Evolutionary conservation across 2,329 filamentous ascomycete genomes (phyloP).

Genomic region (Lecanoromycetidae sp.): DNA sequence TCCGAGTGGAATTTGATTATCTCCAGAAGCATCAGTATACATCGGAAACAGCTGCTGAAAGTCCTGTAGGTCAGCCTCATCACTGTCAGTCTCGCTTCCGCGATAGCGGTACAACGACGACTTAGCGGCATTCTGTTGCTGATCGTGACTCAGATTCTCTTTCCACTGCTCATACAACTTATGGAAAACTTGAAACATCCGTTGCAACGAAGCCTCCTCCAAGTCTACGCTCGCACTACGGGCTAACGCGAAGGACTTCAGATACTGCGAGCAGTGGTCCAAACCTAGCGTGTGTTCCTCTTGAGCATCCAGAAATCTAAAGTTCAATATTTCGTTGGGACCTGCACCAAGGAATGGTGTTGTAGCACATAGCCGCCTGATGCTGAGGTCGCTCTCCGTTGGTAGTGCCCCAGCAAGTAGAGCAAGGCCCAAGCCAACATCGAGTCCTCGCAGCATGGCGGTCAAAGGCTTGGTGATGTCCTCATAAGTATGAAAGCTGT

Average conservation of each 20-base stretch:
- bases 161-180: slow-evolving; percentile 72
- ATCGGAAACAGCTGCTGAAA: slow-evolving; percentile 72
- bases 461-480: slow-evolving; percentile 70
- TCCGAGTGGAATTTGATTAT: slow-evolving; percentile 24
- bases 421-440: slow-evolving; percentile 59
- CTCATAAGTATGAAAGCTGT: slow-evolving; percentile 65
- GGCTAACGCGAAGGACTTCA: slow-evolving; percentile 18
- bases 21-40: slow-evolving; percentile 45
- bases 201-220: slow-evolving; percentile 28
- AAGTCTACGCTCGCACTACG: slow-evolving; percentile 25
- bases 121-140: slow-evolving; percentile 59
- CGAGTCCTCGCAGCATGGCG: slow-evolving; percentile 66
- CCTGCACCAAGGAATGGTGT: slow-evolving; percentile 47
- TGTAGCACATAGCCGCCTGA: slow-evolving; percentile 31
- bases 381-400: not conserved
- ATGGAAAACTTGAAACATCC: slow-evolving; percentile 56
- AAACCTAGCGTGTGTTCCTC: not conserved
- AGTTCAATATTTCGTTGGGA: not conserved
- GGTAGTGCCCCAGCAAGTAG: slow-evolving; percentile 15
- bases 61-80: slow-evolving; percentile 61
- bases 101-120: slow-evolving; percentile 72
- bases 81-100: slow-evolving; percentile 63
- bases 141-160: slow-evolving; percentile 61
- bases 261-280: slow-evolving; percentile 1
- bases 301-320: not conserved